phyloP scores from a whole-genome alignment of 2,329 filamentous ascomycete genomes.

The Scorias spongiosa region DNA sequence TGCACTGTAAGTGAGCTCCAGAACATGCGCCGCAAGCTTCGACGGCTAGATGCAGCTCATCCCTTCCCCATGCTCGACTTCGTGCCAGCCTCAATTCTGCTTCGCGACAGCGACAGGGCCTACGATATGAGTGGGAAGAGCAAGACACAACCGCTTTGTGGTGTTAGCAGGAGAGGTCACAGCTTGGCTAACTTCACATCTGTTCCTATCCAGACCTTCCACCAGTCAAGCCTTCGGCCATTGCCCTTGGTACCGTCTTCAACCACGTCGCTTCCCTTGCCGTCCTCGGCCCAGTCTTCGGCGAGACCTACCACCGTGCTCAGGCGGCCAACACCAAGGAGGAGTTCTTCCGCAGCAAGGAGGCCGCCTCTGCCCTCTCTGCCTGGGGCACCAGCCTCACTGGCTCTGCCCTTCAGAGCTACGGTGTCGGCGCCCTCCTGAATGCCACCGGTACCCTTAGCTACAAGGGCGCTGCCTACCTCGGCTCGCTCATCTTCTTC shows the following conservation, averaged over 20 bases:
- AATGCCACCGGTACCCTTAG: slow-evolving; percentile 89
- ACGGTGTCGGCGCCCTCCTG: slow-evolving; percentile 32
- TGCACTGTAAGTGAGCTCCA: slow-evolving; percentile 38
- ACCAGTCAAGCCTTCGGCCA: slow-evolving; percentile 92
- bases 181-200: too few species aligned
- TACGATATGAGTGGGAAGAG: too few species aligned
- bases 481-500: slow-evolving; percentile 81
- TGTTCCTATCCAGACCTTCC: slow-evolving; percentile 34
- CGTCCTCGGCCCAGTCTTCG: slow-evolving; percentile 77
- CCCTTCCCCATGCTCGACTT: too few species aligned
- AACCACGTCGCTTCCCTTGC: slow-evolving; percentile 84
- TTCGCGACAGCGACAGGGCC: too few species aligned
- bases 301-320: slow-evolving; percentile 84
- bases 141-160: too few species aligned
- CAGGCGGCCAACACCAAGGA: slow-evolving; percentile 88
- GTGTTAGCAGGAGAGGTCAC: too few species aligned
- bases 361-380: slow-evolving; percentile 72
- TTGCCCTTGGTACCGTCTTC: slow-evolving; percentile 90
- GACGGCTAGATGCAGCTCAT: too few species aligned
- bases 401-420: slow-evolving; percentile 56
- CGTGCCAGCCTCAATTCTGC: too few species aligned
- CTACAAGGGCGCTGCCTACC: slow-evolving; percentile 94
- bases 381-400: slow-evolving; percentile 83
- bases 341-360: slow-evolving; percentile 88
- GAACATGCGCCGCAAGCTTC: too few species aligned